Conservation (phyloP, 331 rosid species). For the Pyracantha coccinea region DNA sequence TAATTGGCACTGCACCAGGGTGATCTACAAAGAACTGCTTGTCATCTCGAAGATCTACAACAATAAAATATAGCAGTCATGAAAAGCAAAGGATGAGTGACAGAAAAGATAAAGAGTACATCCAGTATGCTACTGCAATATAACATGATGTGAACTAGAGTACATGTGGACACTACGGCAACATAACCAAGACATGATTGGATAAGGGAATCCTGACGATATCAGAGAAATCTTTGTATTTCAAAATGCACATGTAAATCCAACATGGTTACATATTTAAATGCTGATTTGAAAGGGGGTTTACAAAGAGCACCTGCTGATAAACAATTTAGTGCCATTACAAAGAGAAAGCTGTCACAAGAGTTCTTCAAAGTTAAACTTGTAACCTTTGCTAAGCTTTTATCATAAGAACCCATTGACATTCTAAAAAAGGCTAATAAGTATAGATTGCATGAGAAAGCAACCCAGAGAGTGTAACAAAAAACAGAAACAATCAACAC, state of each 20-base stretch:
- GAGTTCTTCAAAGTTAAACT: background rate
- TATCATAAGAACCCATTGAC: background rate
- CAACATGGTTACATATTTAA: background rate
- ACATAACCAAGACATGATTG: background rate
- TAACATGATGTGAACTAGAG: background rate
- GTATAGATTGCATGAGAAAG: background rate
- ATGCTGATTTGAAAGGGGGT: background rate
- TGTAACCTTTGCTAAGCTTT: background rate
- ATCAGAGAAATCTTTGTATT: background rate
- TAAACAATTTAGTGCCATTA: background rate
- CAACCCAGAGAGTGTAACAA: background rate
- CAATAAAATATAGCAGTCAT: conserved; percentile 22
- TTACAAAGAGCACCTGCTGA: background rate
- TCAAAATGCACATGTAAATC: background rate
- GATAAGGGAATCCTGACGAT: background rate
- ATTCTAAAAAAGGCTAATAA: background rate
- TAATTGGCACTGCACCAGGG: conserved; percentile 83
- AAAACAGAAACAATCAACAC: background rate
- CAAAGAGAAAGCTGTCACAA: background rate
- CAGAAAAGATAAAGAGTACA: background rate
- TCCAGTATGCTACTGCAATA: background rate
- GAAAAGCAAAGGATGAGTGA: background rate
- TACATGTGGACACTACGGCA: background rate
- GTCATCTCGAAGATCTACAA: conserved; percentile 89
- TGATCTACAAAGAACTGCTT: conserved; percentile 74